Evolutionary conservation across 345 rosid species (phyloP), one percentile per base, ranked within the genome.

Genomic region (Pugionium cornutum): DNA sequence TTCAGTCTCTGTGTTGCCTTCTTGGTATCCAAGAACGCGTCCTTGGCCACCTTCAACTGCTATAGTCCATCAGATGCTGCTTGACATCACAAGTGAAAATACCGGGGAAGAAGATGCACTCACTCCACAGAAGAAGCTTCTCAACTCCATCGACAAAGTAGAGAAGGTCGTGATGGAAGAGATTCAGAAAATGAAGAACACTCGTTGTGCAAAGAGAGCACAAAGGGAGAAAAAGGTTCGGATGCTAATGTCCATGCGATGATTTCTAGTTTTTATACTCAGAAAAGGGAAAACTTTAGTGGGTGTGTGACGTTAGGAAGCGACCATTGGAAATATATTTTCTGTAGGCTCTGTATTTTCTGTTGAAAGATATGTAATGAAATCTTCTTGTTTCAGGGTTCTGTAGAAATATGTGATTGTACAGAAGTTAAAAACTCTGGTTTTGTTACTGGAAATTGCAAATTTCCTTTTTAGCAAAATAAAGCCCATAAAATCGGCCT

Each of bases 21-120:
- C 84, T 70, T 85, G 92, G 97, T 88, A 94, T 67, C 97, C 96
- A 6, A 82, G 99, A 66, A 81, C 84, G 0, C 95, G 96, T 9
- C 83, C 70, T 2, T 72, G 83, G 65, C 85, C 83, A 26, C 62
- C 75, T 7, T 77, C 89, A 40, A 67, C 82, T 30, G 79, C 77
- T 33, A 83, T 75, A 57, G 81, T 89, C 51, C 79, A 81, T 7
- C 84, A 83, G 75, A 77, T 88, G 27, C 57, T 92, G 39, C 79
- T 77, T 5, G 78, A 81, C 33, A 57, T 87, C 42, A 71, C 87
- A 4, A 83, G 83, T 40, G 74, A 74, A 49, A 36, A 52, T 7
- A 33, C 66, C 2, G 55, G 58, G 29, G 86, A 78, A 40, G 74
- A 83, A 27, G 98, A 84, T 40, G 53, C 67, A 36, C 75, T 87